Evolutionary conservation across 208 protist species (phyloP).

Genomic region (Leishmania amazonensis): DNA sequence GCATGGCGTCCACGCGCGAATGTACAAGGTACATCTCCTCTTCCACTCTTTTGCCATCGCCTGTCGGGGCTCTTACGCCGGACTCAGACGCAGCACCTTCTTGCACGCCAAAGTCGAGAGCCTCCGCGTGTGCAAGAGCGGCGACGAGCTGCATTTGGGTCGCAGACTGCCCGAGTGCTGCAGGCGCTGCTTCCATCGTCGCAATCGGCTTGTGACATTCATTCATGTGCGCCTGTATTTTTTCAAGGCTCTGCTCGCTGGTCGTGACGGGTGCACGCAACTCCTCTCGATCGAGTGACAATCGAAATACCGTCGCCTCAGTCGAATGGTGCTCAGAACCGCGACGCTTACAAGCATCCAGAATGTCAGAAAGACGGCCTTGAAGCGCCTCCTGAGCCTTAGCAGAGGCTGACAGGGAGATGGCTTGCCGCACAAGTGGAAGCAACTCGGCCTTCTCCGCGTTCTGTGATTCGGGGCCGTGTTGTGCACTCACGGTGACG

Average conservation of each 20-base stretch:
- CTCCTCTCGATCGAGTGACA: background rate
- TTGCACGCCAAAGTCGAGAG: background rate
- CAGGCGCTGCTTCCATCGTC: background rate
- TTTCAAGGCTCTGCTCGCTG: background rate
- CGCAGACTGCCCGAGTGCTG: background rate
- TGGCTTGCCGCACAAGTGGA: background rate
- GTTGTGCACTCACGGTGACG: background rate
- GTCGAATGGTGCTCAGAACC: background rate
- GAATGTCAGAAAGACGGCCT: background rate
- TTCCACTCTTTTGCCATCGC: background rate
- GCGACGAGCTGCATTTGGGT: background rate
- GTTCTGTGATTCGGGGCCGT: background rate
- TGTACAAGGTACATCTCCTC: background rate
- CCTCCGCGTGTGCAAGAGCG: background rate
- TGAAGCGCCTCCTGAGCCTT: background rate
- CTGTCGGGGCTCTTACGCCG: background rate
- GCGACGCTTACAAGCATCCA: constrained; percentile 2
- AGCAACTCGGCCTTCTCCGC: background rate
- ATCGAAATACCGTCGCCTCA: background rate
- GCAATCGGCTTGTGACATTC: background rate
- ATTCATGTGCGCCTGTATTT: background rate
- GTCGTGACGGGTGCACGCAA: background rate
- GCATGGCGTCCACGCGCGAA: background rate
- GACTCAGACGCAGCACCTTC: background rate
- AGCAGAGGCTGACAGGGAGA: too few relatives aligned